Evolutionary conservation across 2,329 filamentous ascomycete genomes (phyloP), one percentile per base, ranked within the genome.

Genomic region (Curvularia spicifera): DNA sequence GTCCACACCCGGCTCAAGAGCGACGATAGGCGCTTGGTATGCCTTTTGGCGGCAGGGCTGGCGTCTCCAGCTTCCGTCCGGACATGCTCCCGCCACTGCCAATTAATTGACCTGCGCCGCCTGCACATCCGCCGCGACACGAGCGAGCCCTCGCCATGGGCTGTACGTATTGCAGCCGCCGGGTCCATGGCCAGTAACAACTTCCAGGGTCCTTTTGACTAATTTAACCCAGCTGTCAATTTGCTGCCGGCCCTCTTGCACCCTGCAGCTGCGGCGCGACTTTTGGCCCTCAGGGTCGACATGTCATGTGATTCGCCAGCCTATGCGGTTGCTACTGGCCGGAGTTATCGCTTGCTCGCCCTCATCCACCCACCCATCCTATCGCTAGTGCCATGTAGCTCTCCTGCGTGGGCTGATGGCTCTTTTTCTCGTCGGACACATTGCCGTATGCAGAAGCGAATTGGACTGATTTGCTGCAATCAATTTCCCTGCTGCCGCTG

Each of bases 1-100:
- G 55, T 61, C 54, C 63, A 70, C 62, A 61, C 73, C 71, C 72
- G 69, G 71, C 70, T 70, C 63, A 65, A 71, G 68, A 63, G 70
- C 67, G 48, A 65, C 66, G 64, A 74, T 75, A 73, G 63, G 68
- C 69, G 67, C 70, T 59, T 46, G 52, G 50, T 56, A 33, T 48
- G 50, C 53, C 56, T 45, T 60, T 58, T 66, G 66, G 64, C 67
- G 53, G 65, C 69, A 74, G 71, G 71, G 70, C 72, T 75, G 70
- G 66, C 64, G 64, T 67, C 68, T 64, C 61, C 63, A 60, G 46
- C 39, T 63, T 65, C 53, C 51, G 53, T 60, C 54, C 62, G 53
- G 57, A 57, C 63, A 54, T 63, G 50, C 60, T 64, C 56, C 65
- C 66, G 64, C 64, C 72, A 73, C 74, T 73, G 72, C 71, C 75